Conservation (phyloP, 768 basidiomycete genomes). For the Termitomyces sp. region DNA sequence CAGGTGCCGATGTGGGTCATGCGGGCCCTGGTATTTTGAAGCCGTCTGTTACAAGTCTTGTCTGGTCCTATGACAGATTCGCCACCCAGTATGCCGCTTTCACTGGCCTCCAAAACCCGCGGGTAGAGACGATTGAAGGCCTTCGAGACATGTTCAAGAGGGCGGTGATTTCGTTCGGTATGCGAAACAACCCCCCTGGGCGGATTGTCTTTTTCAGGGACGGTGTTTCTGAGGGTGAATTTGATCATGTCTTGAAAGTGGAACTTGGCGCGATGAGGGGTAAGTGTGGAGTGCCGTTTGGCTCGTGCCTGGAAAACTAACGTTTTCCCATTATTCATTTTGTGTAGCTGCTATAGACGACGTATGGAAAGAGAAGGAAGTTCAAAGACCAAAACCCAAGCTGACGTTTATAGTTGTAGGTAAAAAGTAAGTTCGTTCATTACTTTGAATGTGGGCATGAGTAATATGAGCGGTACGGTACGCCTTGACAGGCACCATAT, state of each 20-base stretch:
- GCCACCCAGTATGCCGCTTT: constrained; percentile 45
- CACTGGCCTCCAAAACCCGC: constrained; percentile 41
- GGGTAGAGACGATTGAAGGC: constrained; percentile 44
- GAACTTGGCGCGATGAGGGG: constrained; percentile 18
- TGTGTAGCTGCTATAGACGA: constrained; percentile 30
- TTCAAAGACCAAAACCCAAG: constrained; percentile 25
- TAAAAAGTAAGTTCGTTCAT: constrained; percentile 30
- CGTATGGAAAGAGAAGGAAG: constrained; percentile 32
- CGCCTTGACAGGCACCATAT: constrained; percentile 29
- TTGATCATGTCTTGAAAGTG: constrained; percentile 17
- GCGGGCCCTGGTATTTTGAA: constrained; percentile 49
- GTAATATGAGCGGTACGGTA: neutral
- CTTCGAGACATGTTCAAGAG: constrained; percentile 35
- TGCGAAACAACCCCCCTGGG: constrained; percentile 7
- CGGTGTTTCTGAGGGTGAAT: constrained; percentile 29
- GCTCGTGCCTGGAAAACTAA: constrained; percentile 1
- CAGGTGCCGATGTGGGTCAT: constrained; percentile 61
- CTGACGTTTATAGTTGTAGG: constrained; percentile 63
- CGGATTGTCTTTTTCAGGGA: constrained; percentile 23
- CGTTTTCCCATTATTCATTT: neutral
- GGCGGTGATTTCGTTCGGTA: constrained; percentile 12
- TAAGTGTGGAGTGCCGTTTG: neutral
- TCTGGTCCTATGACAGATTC: constrained; percentile 47
- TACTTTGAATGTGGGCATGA: neutral
- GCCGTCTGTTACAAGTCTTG: constrained; percentile 60